Conservation (phyloP, 306 rosid species). For the Luffa acutangula region DNA sequence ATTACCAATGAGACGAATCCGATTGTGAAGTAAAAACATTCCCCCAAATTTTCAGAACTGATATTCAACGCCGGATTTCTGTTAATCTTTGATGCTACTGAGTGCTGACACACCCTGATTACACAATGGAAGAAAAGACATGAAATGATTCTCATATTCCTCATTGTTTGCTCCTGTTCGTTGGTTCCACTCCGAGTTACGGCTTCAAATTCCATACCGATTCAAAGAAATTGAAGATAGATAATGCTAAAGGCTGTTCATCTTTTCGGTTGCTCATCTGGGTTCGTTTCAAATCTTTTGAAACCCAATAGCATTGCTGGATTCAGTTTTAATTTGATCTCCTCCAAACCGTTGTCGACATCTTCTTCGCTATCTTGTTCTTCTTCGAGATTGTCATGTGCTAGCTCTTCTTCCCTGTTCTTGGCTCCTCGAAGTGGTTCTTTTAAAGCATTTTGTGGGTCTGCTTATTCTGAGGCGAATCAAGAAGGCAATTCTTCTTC, state of each 20-base stretch:
- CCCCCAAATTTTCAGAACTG: background rate
- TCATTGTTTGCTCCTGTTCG: background rate
- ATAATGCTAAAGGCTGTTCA: slow-evolving; percentile 57
- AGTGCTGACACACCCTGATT: background rate
- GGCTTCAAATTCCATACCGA: background rate
- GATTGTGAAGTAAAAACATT: background rate
- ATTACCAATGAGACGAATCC: background rate
- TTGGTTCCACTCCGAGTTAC: background rate
- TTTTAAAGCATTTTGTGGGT: slow-evolving; percentile 25
- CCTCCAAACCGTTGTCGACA: slow-evolving; percentile 18
- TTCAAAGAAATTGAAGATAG: slow-evolving; percentile 4
- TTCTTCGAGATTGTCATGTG: slow-evolving; percentile 6
- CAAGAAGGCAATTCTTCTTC: slow-evolving; percentile 27
- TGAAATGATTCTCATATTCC: background rate
- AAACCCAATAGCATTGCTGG: slow-evolving; percentile 25
- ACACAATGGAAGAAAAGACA: too few species aligned
- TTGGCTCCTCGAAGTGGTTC: slow-evolving; percentile 25
- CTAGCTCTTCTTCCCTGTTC: background rate
- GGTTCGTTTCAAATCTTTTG: slow-evolving; percentile 31
- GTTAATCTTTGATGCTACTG: background rate
- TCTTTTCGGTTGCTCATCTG: slow-evolving; percentile 37
- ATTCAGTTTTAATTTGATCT: slow-evolving; percentile 27
- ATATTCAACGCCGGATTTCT: background rate
- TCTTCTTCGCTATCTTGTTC: slow-evolving; percentile 18
- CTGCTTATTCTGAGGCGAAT: slow-evolving; percentile 31